Evolutionary conservation across 2,329 filamentous ascomycete genomes (phyloP), one percentile per base, ranked within the genome.

Genomic region (Monilinia polystroma): DNA sequence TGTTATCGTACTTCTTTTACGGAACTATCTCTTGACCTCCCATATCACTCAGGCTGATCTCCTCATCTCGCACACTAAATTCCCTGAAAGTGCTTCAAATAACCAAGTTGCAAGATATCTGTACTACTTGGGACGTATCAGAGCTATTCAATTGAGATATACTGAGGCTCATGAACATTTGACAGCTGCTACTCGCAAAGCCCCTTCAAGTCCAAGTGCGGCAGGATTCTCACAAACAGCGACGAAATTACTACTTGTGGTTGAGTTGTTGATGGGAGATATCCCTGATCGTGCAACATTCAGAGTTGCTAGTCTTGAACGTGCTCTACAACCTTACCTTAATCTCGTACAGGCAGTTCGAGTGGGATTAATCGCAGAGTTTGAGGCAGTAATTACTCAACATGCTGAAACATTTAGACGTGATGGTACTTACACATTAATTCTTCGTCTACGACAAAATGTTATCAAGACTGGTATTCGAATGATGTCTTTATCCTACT

Each of bases 381-480:
- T 99, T 78, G 85, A 97, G 78, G 92, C 89, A 72, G 89, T 90
- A 55, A 93, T 98, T 69, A 89, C 90, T 73, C 85, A 89, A 60
- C 88, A 97, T 77, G 89, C 89, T 67, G 87, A 91, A 55, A 89
- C 89, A 14, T 99, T 98, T 88, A 90, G 92, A 75, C 90, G 90
- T 72, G 95, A 99, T 77, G 92, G 92, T 67, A 98, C 94, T 26
- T 98, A 98, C 82, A 96, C 93, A 14, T 84, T 99, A 67, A 96
- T 98, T 74, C 85, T 98, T 70, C 93, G 95, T 70, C 85, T 99
- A 69, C 89, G 95, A 73, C 95, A 99, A 80, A 99, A 99, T 77
- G 95, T 99, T 76, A 98, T 99, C 87, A 97, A 97, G 84, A 99
- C 95, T 4, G 95, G 95, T 72, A 97, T 99, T 71, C 92, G 95